Conservation (phyloP, 768 basidiomycete genomes). For the Kwoniella sp. region DNA sequence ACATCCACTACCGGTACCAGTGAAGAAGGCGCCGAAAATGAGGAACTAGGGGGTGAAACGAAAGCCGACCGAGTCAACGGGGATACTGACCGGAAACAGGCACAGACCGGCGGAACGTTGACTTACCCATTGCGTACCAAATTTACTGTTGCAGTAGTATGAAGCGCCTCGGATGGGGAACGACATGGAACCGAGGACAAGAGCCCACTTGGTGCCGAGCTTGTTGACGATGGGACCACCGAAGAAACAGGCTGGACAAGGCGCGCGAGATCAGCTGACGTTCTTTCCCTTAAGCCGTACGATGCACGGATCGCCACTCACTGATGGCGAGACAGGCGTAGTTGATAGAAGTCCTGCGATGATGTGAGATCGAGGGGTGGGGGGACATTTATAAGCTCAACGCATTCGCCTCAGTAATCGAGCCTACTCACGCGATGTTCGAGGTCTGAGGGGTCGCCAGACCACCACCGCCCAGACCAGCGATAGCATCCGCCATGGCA, state of each 20-base stretch:
- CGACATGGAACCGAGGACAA: slow-evolving; percentile 27
- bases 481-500: slow-evolving; percentile 22
- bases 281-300: not conserved
- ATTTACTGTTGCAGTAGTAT: slow-evolving; percentile 24
- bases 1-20: slow-evolving; percentile 25
- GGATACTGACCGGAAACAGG: no score
- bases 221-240: slow-evolving; percentile 46
- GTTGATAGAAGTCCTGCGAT: slow-evolving; percentile 22
- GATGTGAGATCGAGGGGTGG: no score
- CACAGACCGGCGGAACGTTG: no score
- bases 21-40: slow-evolving; percentile 23
- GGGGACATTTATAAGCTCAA: no score
- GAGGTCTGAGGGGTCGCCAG: slow-evolving; percentile 29
- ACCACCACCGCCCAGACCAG: slow-evolving; percentile 28
- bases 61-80: not conserved
- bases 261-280: not conserved
- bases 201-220: slow-evolving; percentile 41
- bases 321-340: slow-evolving; percentile 28
- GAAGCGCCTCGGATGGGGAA: slow-evolving; percentile 26
- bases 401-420: no score
- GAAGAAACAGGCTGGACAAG: slow-evolving; percentile 20
- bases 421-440: slow-evolving; percentile 29
- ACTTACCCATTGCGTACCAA: slow-evolving; percentile 20
- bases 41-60: slow-evolving; percentile 10
- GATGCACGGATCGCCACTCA: slow-evolving; percentile 1